Evolutionary conservation across 345 rosid species (phyloP).

Genomic region (Combretum micranthum): DNA sequence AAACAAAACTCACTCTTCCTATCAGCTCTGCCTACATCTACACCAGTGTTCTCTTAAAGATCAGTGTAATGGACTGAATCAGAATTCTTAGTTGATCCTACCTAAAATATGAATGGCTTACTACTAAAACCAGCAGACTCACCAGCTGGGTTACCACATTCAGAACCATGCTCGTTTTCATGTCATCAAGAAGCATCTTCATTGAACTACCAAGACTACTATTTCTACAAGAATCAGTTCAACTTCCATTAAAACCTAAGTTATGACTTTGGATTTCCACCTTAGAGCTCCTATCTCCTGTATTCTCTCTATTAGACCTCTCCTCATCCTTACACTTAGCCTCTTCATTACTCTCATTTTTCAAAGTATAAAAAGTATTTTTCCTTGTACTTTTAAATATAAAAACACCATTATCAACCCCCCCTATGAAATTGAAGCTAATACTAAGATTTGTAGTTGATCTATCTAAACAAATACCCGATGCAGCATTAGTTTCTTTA

Average conservation of each 20-base stretch:
- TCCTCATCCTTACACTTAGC: not conserved
- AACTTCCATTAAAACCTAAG: slow-evolving; percentile 13
- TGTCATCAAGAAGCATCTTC: no score
- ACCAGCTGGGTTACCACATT: slow-evolving; percentile 9
- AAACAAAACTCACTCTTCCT: slow-evolving; percentile 20
- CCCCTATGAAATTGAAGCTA: slow-evolving; percentile 9
- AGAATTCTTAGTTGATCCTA: slow-evolving; percentile 14
- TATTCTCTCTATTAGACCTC: slow-evolving; percentile 9
- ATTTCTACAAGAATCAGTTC: slow-evolving; percentile 12
- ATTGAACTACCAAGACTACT: slow-evolving; percentile 18
- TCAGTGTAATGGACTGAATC: slow-evolving; percentile 9
- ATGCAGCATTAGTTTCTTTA: slow-evolving; percentile 12
- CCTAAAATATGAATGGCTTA: slow-evolving; percentile 21
- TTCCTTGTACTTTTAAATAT: slow-evolving; percentile 20
- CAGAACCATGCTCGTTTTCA: not conserved
- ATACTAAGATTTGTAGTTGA: slow-evolving; percentile 10
- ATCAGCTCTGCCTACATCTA: slow-evolving; percentile 12
- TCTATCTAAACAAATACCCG: no score
- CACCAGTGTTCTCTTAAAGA: slow-evolving; percentile 12
- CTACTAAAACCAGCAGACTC: slow-evolving; percentile 17
- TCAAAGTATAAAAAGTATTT: slow-evolving; percentile 13
- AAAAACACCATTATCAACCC: slow-evolving; percentile 18
- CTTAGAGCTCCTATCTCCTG: slow-evolving; percentile 10
- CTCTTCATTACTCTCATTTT: slow-evolving; percentile 13
- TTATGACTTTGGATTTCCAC: slow-evolving; percentile 10